Conservation (phyloP, 345 rosid genomes). For the Acer yangbiense region DNA sequence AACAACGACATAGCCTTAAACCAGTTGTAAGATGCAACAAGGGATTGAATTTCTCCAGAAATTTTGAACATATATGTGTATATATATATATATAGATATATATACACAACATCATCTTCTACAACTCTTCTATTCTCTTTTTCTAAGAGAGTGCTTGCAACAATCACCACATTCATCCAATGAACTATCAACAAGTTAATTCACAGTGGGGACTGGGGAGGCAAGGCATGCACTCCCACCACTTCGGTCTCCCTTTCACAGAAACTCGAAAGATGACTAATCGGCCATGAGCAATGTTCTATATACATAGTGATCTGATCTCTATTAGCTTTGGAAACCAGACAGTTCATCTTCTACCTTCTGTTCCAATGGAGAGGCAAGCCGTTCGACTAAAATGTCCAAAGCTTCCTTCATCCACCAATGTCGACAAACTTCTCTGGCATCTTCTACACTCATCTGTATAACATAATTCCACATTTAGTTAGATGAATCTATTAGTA, state of each 20-base stretch:
- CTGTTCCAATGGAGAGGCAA: conserved; percentile 28
- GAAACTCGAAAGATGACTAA: background rate
- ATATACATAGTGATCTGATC: background rate
- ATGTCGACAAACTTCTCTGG: conserved; percentile 78
- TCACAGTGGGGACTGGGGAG: background rate
- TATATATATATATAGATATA: background rate
- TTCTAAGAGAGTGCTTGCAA: background rate
- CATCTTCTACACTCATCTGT: conserved; percentile 67
- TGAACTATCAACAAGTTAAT: background rate
- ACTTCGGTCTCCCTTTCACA: background rate
- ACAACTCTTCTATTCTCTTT: background rate
- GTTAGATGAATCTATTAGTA: background rate
- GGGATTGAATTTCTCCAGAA: conserved; percentile 3
- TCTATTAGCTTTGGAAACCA: too few relatives aligned
- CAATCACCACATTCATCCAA: background rate
- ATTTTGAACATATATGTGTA: background rate
- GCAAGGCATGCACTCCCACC: background rate
- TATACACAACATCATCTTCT: background rate
- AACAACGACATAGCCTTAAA: background rate
- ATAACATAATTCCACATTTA: background rate
- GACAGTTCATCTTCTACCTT: conserved; percentile 15
- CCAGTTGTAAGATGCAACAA: background rate
- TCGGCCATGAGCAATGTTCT: background rate
- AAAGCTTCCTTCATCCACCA: conserved; percentile 97
- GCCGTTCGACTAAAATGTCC: conserved; percentile 56